Conservation (phyloP, 1,284 basidiomycete genomes). For the Microbotryum saponariae region DNA sequence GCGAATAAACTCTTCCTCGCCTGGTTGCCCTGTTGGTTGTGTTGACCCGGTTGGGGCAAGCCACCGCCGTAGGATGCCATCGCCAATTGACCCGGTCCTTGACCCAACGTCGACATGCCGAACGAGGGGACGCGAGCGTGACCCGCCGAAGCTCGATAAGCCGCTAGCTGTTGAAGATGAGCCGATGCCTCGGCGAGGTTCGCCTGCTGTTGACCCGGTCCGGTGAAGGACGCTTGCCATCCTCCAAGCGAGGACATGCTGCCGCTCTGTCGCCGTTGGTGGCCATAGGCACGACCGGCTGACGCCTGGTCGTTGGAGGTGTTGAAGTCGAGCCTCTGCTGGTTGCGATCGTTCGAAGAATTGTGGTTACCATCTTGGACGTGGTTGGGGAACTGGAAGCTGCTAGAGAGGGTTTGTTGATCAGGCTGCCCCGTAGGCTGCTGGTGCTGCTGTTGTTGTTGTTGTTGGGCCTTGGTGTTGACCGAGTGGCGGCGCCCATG, state of each 20-base stretch:
- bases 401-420: conserved; percentile 38
- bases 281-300: conserved; percentile 2
- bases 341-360: not conserved
- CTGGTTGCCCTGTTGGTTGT: conserved; percentile 45
- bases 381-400: conserved; percentile 17
- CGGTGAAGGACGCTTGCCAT: conserved; percentile 16
- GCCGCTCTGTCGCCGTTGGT: conserved; percentile 24
- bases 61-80: conserved; percentile 81
- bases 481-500: conserved; percentile 91
- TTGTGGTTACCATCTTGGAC: not conserved
- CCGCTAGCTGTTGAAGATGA: conserved; percentile 89
- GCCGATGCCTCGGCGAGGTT: conserved; percentile 57
- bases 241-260: conserved; percentile 26
- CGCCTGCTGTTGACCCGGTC: conserved; percentile 22
- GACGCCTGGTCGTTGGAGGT: not conserved
- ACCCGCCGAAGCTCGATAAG: conserved; percentile 91
- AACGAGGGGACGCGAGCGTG: conserved; percentile 97
- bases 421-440: conserved; percentile 26
- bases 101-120: conserved; percentile 61
- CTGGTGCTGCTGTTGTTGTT: conserved; percentile 28
- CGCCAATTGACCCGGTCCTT: conserved; percentile 28
- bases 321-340: conserved; percentile 1
- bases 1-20: conserved; percentile 98
- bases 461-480: conserved; percentile 55
- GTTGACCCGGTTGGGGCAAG: conserved; percentile 55